These are phyloP conservation scores for Fusarium austroafricanum DNA, from an alignment of 2,329 filamentous ascomycete species.

Conservation along the genomic window DNA sequence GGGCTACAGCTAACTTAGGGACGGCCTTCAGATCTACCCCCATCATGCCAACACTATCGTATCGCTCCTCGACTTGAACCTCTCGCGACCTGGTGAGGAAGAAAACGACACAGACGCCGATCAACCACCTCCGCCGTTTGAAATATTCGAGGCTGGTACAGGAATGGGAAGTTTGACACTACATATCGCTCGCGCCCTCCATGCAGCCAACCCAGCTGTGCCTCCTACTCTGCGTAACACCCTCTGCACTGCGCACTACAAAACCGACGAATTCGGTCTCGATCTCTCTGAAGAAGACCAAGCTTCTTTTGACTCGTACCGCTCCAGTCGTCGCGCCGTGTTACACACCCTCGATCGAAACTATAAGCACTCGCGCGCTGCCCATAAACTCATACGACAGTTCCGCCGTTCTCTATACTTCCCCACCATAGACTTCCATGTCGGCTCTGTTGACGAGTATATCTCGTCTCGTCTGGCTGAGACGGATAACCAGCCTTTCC, in stretches of 20 bases:
- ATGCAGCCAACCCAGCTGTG: slow-evolving; percentile 73
- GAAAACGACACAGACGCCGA: slow-evolving; percentile 46
- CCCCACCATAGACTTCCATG: slow-evolving; percentile 78
- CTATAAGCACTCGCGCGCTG: slow-evolving; percentile 70
- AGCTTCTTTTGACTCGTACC: slow-evolving; percentile 58
- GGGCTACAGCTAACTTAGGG: background rate
- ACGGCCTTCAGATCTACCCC: slow-evolving; percentile 65
- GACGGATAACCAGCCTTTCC: slow-evolving; percentile 65
- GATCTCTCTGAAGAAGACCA: slow-evolving; percentile 47
- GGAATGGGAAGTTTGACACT: slow-evolving; percentile 85
- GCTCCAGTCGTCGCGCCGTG: slow-evolving; percentile 70
- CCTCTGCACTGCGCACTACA: slow-evolving; percentile 45
- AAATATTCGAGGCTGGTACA: slow-evolving; percentile 86
- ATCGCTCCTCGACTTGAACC: slow-evolving; percentile 79
- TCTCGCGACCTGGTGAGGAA: slow-evolving; percentile 55
- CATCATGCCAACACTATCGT: slow-evolving; percentile 81
- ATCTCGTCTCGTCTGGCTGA: slow-evolving; percentile 62
- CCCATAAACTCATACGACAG: slow-evolving; percentile 71
- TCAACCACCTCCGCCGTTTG: slow-evolving; percentile 60
- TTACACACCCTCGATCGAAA: slow-evolving; percentile 80
- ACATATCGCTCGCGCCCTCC: slow-evolving; percentile 79
- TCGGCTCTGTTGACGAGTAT: slow-evolving; percentile 74
- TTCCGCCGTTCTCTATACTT: slow-evolving; percentile 79
- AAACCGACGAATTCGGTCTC: slow-evolving; percentile 34
- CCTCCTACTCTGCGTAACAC: slow-evolving; percentile 56